These are phyloP conservation scores for Saturnispora zaruensis DNA, from an alignment of 805 yeast genomes.

Conservation along the genomic window DNA sequence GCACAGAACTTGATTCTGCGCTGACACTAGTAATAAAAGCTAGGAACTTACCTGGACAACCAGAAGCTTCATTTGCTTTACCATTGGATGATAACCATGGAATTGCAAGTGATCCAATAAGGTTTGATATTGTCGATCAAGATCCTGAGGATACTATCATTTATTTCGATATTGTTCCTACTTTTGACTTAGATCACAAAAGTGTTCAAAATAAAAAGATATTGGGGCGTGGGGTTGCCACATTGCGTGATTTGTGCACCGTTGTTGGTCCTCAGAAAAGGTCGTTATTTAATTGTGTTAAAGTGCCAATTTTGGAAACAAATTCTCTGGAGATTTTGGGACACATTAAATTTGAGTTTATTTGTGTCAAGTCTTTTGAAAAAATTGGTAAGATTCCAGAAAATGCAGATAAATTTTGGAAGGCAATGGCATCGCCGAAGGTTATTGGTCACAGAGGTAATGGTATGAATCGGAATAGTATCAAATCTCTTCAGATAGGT, in stretches of 20 bases:
- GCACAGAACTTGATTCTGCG: constrained; percentile 85
- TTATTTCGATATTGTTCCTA: constrained; percentile 82
- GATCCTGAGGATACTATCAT: constrained; percentile 47
- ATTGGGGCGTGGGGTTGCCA: constrained; percentile 79
- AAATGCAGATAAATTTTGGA: constrained; percentile 82
- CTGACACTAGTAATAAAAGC: constrained; percentile 61
- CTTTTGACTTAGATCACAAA: constrained; percentile 43
- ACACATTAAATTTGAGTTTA: constrained; percentile 61
- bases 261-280: constrained; percentile 60
- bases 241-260: constrained; percentile 52
- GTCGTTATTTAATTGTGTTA: constrained; percentile 55
- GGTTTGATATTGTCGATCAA: constrained; percentile 48
- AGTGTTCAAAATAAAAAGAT: constrained; percentile 25
- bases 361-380: constrained; percentile 61
- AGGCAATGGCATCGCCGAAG: constrained; percentile 75
- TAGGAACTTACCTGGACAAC: constrained; percentile 36
- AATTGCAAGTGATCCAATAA: constrained; percentile 62
- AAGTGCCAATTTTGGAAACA: constrained; percentile 70
- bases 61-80: constrained; percentile 55
- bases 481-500: constrained; percentile 80
- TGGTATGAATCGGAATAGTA: constrained; percentile 71
- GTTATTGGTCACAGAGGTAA: constrained; percentile 95
- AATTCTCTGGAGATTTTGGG: constrained; percentile 72
- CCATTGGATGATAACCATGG: constrained; percentile 76
- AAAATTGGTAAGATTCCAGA: constrained; percentile 61